Evolutionary conservation across 2,329 filamentous ascomycete species (phyloP), one percentile per base, ranked within the genome.

Genomic region (Fusarium solani-melongenae): DNA sequence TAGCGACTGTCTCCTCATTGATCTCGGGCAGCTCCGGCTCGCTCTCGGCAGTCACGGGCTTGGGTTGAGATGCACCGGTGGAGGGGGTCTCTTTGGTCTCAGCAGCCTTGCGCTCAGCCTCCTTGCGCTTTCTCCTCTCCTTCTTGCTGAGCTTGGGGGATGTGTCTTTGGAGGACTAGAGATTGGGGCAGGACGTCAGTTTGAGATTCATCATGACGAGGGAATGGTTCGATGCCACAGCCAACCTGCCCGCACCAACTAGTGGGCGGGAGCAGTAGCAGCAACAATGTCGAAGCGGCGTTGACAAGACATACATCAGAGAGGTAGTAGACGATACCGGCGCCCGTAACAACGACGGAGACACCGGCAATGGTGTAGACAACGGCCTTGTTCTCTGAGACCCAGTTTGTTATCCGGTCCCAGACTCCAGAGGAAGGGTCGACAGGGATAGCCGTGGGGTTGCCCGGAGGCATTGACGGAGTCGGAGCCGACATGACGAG

Each of bases 341-440:
- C 96, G 70, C 94, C 94, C 15, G 94, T 96, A 65, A 97, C 93
- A 49, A 98, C 94, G 56, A 98, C 90, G 62, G 96, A 96, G 69
- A 98, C 93, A 79, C 96, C 96, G 64, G 96, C 96, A 84, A 98
- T 94, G 76, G 96, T 98, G 85, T 98, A 99, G 72, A 97, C 95
- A 63, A 96, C 89, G 56, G 94, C 93, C 87, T 98, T 98, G 86
- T 99, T 95, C 82, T 98, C 96, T 3, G 95, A 94, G 15, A 93
- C 95, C 96, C 96, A 99, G 80, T 88, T 92, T 75, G 95, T 93
- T 84, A 98, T 87, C 79, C 95, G 92, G 83, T 98, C 94, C 95
- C 95, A 98, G 64, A 96, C 85, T 55, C 93, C 92, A 68, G 92
- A 90, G 70, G 92, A 89, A 74, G 86, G 82, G 66, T 89, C 84